phyloP scores from a whole-genome alignment of 306 rosid species.

The Carpinus viminea region DNA sequence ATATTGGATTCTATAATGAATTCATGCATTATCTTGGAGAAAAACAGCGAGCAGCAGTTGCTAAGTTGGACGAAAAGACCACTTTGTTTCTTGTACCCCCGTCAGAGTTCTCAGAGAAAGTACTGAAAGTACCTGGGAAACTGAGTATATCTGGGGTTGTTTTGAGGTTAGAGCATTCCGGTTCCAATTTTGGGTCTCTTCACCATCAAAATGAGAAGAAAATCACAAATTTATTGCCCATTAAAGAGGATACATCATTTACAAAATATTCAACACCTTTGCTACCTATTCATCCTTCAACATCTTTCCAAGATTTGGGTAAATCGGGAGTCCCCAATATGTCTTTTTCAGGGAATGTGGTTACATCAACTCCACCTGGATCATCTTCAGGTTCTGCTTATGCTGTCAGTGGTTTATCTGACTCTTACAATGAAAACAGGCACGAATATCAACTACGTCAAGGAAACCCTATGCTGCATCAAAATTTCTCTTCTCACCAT shows the following conservation, averaged over 20 bases:
- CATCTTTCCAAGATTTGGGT: constrained; percentile 50
- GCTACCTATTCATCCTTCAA: constrained; percentile 26
- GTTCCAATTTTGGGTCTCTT: constrained; percentile 48
- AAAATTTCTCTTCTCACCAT: constrained; percentile 55
- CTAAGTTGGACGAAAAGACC: constrained; percentile 82
- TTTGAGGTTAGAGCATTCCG: constrained; percentile 80
- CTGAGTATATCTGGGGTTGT: constrained; percentile 93
- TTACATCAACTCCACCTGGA: constrained; percentile 42
- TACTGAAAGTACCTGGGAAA: constrained; percentile 90
- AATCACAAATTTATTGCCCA: constrained; percentile 38
- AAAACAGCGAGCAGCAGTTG: constrained; percentile 90
- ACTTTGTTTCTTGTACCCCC: constrained; percentile 99
- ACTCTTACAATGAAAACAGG: constrained; percentile 49
- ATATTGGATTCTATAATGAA: constrained; percentile 81
- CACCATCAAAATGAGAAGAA: constrained; percentile 52
- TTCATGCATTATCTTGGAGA: constrained; percentile 95
- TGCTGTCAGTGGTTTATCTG: constrained; percentile 34
- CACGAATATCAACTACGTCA: constrained; percentile 55
- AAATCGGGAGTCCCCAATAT: constrained; percentile 46
- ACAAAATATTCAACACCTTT: constrained; percentile 47
- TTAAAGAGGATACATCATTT: constrained; percentile 42
- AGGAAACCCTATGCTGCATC: constrained; percentile 38
- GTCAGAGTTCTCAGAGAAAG: constrained; percentile 87
- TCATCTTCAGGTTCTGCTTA: constrained; percentile 46
- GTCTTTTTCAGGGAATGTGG: constrained; percentile 44